A percentile compares a stretch with the other conserved stretches of the same genome.
phyloP scores from a whole-genome alignment of 331 rosid genomes.

The Malus hybrid region DNA sequence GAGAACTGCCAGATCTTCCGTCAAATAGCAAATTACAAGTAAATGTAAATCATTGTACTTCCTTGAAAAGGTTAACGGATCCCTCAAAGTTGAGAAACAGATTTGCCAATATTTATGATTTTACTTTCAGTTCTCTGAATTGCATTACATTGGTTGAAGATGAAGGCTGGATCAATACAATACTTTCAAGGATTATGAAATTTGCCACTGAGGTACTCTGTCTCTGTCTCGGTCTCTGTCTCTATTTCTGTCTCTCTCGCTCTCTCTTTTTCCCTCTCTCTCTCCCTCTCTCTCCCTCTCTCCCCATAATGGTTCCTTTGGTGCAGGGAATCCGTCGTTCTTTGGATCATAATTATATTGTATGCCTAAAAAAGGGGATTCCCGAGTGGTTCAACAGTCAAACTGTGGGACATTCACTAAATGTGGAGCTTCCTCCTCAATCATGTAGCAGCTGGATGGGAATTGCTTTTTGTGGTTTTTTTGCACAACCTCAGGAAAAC shows the following conservation, averaged over 20 bases:
- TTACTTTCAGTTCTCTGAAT: neutral
- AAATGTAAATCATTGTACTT: rapidly evolving
- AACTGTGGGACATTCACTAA: no score
- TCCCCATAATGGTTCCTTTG: neutral
- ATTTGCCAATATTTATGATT: neutral
- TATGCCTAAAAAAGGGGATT: neutral
- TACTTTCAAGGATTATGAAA: neutral
- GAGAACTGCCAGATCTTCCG: no score
- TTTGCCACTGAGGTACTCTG: neutral
- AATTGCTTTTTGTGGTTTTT: no score
- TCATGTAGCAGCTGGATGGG: no score
- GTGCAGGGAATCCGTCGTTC: neutral
- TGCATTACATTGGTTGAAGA: neutral
- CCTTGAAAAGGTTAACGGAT: no score
- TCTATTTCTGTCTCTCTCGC: no score
- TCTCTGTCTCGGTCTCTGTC: no score
- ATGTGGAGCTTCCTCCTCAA: no score
- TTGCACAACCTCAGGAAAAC: neutral
- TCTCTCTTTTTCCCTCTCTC: no score
- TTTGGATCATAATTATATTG: no score
- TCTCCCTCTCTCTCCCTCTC: neutral
- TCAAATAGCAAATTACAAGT: no score
- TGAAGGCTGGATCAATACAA: neutral
- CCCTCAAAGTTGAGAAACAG: no score
- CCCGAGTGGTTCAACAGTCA: neutral